Evolutionary conservation across 345 rosid genomes (phyloP).

Genomic region (Gossypium mustelinum): DNA sequence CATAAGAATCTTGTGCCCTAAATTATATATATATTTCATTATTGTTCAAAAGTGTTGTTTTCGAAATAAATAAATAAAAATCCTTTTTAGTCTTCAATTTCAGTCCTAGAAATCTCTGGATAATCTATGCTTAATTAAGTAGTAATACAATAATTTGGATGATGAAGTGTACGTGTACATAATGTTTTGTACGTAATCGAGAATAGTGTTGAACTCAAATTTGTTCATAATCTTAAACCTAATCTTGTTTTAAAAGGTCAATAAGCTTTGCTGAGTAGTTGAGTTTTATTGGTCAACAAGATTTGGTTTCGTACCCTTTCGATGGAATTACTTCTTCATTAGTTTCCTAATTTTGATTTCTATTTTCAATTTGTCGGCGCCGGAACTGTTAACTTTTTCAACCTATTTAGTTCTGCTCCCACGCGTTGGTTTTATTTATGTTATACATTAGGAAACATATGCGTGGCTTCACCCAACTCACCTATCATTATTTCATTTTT

Average conservation of each 20-base stretch:
- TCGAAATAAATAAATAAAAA: no score
- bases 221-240: neutral
- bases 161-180: neutral
- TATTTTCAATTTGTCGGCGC: slow-evolving; percentile 34
- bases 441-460: slow-evolving; percentile 19
- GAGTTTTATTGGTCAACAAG: slow-evolving; percentile 7
- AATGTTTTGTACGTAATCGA: neutral
- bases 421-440: slow-evolving; percentile 8
- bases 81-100: no score
- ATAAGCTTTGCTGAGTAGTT: neutral
- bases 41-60: no score
- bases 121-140: neutral
- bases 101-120: neutral
- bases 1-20: no score
- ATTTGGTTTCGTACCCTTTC: slow-evolving; percentile 14
- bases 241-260: neutral
- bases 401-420: slow-evolving; percentile 2
- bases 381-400: slow-evolving; percentile 22
- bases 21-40: no score
- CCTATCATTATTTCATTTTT: neutral
- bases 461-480: neutral
- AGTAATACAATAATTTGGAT: neutral
- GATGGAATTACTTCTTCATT: neutral
- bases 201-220: neutral
- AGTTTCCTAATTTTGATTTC: neutral